Evolutionary conservation across 129 eudicot genomes (phyloP).

Genomic region (Apium graveolens): DNA sequence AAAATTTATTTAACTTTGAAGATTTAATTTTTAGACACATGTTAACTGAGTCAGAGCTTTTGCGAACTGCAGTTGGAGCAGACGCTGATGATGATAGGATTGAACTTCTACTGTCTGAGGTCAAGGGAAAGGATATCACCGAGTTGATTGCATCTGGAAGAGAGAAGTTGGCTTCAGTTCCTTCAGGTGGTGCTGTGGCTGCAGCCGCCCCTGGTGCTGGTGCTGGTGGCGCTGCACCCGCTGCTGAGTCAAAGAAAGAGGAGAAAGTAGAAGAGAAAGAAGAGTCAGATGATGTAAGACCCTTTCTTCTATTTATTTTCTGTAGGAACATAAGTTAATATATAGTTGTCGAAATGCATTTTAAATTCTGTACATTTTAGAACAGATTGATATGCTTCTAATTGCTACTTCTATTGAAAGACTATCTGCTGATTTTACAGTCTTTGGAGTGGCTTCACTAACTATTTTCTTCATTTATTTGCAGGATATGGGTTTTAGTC

Average conservation of each 20-base stretch:
- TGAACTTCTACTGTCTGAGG: slow-evolving; percentile 43
- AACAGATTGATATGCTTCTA: neutral
- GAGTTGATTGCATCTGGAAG: slow-evolving; percentile 67
- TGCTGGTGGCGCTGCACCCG: slow-evolving; percentile 49
- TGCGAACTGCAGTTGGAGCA: slow-evolving; percentile 54
- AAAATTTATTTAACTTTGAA: neutral
- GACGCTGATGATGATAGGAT: slow-evolving; percentile 60
- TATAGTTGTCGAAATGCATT: neutral
- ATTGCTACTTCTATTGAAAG: neutral
- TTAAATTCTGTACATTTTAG: neutral
- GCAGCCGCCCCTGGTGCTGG: slow-evolving; percentile 30
- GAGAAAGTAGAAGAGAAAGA: slow-evolving; percentile 64
- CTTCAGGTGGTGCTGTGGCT: slow-evolving; percentile 38
- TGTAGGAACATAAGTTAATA: neutral
- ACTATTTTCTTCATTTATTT: neutral
- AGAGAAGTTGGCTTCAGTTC: slow-evolving; percentile 65
- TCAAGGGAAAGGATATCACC: slow-evolving; percentile 49
- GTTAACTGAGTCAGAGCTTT: neutral
- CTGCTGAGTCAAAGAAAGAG: slow-evolving; percentile 48
- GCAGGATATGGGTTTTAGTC: slow-evolving; percentile 9
- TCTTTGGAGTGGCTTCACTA: neutral
- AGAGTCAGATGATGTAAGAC: slow-evolving; percentile 55
- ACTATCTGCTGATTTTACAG: neutral
- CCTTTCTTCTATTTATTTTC: neutral
- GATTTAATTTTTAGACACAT: neutral